These are phyloP conservation scores for Thalassiosira livingstoniorum DNA, from an alignment of 352 stramenopile species.

Conservation along the genomic window DNA sequence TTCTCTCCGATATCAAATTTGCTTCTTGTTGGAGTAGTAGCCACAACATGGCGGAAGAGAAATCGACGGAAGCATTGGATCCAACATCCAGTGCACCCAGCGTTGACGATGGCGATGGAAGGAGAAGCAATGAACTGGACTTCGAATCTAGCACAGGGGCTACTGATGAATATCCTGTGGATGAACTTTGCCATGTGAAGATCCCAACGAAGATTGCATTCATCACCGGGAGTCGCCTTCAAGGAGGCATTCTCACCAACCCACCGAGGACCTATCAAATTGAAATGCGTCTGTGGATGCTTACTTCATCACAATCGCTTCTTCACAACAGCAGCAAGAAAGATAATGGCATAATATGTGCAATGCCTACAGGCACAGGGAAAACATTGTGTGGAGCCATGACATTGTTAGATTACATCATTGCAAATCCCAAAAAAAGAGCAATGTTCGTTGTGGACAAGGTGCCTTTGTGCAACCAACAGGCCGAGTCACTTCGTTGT, in stretches of 20 bases:
- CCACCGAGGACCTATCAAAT: constrained; percentile 5
- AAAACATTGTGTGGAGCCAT: constrained; percentile 6
- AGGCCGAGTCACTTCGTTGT: not conserved
- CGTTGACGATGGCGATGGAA: no score
- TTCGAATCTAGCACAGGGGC: no score
- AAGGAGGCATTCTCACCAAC: not conserved
- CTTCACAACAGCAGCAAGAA: not conserved
- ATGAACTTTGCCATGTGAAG: not conserved
- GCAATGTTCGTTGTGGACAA: not conserved
- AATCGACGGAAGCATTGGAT: no score
- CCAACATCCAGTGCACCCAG: no score
- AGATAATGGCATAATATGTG: constrained; percentile 3
- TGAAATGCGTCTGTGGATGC: constrained; percentile 10
- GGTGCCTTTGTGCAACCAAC: not conserved
- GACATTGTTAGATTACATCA: constrained; percentile 1
- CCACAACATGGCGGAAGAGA: no score
- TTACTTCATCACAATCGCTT: not conserved
- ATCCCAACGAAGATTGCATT: constrained; percentile 8
- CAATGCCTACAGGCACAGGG: constrained; percentile 1
- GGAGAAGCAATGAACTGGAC: no score
- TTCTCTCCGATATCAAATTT: no score
- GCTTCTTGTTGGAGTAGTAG: no score
- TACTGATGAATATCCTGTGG: not conserved
- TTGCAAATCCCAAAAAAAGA: constrained; percentile 3
- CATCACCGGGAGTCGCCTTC: not conserved